phyloP scores from a whole-genome alignment of 345 rosid species.

The Populus tremula region DNA sequence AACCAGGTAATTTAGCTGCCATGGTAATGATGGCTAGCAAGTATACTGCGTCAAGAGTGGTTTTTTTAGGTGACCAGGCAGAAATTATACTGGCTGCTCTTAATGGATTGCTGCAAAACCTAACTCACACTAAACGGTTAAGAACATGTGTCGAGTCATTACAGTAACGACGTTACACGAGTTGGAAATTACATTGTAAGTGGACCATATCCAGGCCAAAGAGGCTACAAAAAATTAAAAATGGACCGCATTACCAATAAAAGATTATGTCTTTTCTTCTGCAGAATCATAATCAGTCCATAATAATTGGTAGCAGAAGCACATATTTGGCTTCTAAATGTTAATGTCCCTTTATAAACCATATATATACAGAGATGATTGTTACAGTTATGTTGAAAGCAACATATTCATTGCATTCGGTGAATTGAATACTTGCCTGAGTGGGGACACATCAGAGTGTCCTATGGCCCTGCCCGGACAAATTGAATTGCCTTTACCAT shows the following conservation, averaged over 20 bases:
- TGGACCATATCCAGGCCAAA: not conserved
- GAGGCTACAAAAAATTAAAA: not conserved
- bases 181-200: not conserved
- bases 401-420: conserved; percentile 19
- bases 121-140: not conserved
- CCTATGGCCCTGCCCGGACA: not conserved
- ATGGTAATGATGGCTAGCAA: not conserved
- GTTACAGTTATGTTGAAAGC: conserved; percentile 11
- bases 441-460: conserved; percentile 11
- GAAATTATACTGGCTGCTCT: not conserved
- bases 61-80: not conserved
- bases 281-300: not conserved
- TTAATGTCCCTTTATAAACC: not conserved
- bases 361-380: not conserved
- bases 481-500: conserved; percentile 1
- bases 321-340: not conserved
- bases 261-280: not conserved
- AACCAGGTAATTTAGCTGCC: not conserved
- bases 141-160: not conserved
- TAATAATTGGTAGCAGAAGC: not conserved
- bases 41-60: not conserved
- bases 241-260: not conserved
- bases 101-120: not conserved
- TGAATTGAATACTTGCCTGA: not conserved
- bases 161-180: not conserved